phyloP scores from a whole-genome alignment of 106 monocot species.

The Dendrobium huoshanense region DNA sequence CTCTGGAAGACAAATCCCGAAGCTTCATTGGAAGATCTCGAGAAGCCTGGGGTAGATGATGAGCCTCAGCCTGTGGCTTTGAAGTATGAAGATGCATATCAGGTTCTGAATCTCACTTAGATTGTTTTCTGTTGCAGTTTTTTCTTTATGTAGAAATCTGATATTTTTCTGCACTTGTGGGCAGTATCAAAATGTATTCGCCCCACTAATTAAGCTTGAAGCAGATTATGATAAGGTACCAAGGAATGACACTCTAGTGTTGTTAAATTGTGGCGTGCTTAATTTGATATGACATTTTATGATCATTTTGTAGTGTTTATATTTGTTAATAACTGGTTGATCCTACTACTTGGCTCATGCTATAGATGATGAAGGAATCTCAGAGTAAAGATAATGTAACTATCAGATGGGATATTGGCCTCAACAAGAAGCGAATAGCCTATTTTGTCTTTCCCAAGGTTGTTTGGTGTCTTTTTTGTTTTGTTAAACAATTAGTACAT shows the following conservation, averaged over 20 bases:
- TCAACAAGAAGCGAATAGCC: slow-evolving; percentile 93
- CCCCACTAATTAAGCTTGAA: slow-evolving; percentile 98
- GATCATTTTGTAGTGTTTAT: background rate
- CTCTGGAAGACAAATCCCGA: slow-evolving; percentile 98
- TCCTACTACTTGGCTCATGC: background rate
- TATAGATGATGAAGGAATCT: slow-evolving; percentile 99
- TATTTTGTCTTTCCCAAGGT: slow-evolving; percentile 99
- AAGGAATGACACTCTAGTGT: background rate
- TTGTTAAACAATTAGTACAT: too few relatives aligned
- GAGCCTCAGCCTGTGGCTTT: slow-evolving; percentile 82
- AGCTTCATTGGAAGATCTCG: slow-evolving; percentile 93
- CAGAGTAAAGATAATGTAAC: slow-evolving; percentile 93
- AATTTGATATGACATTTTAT: too few relatives aligned
- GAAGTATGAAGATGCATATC: slow-evolving; percentile 99
- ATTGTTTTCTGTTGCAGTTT: background rate
- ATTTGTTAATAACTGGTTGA: background rate
- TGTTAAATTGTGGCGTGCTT: too few relatives aligned
- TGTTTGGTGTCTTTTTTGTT: slow-evolving; percentile 3
- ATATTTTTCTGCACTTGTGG: background rate
- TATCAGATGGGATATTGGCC: slow-evolving; percentile 92
- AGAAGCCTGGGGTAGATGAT: slow-evolving; percentile 99
- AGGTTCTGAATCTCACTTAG: slow-evolving; percentile 32
- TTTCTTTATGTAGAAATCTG: background rate
- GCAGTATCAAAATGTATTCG: slow-evolving; percentile 99
- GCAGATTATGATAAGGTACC: slow-evolving; percentile 98